Conservation (phyloP, 331 rosid genomes). For the Rosa hybrid region DNA sequence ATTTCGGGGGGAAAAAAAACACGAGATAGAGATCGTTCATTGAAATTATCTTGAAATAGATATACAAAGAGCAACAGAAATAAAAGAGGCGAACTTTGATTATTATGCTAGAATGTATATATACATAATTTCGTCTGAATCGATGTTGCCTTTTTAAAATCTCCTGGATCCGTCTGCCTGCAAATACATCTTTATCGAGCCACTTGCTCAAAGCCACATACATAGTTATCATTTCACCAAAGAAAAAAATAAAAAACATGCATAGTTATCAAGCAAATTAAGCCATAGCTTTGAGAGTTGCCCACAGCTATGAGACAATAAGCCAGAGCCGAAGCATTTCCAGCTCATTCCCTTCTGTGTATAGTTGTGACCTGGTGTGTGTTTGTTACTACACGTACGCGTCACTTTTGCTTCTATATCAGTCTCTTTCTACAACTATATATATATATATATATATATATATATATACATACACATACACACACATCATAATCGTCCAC, state of each 20-base stretch:
- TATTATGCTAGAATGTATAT: too few relatives aligned
- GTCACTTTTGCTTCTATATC: neutral
- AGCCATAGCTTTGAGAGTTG: neutral
- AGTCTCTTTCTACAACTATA: neutral
- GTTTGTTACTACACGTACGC: neutral
- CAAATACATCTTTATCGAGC: neutral
- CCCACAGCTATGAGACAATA: constrained; percentile 1
- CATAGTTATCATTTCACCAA: neutral
- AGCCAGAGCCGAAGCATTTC: neutral
- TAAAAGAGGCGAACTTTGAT: neutral
- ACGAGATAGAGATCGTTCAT: neutral
- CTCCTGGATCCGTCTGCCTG: too few relatives aligned
- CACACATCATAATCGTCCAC: neutral
- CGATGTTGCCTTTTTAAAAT: too few relatives aligned
- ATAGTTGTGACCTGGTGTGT: neutral
- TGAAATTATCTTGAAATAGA: neutral
- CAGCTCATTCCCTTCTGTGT: constrained; percentile 28
- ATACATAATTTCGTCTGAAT: too few relatives aligned
- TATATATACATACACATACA: too few relatives aligned
- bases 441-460: neutral
- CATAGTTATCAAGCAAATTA: neutral
- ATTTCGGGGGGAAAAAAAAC: too few relatives aligned
- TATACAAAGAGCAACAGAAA: too few relatives aligned
- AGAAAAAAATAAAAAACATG: too few relatives aligned
- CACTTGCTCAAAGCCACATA: neutral